phyloP scores from a whole-genome alignment of 768 basidiomycete genomes.

The Pisolithus tinctorius region DNA sequence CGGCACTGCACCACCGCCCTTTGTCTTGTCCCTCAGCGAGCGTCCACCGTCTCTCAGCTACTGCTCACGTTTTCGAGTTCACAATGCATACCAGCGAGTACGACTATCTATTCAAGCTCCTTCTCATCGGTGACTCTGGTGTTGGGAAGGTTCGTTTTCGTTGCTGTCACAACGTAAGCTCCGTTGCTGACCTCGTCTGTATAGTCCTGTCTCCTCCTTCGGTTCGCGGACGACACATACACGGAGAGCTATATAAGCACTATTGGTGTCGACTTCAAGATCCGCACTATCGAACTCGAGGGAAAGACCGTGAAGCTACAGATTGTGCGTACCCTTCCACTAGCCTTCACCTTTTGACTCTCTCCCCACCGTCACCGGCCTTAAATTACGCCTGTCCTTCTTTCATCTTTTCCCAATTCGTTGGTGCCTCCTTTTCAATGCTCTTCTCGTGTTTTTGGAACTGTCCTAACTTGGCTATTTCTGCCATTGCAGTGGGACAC shows the following conservation, averaged over 20 bases:
- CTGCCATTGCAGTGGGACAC: constrained; percentile 75
- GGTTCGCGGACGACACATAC: constrained; percentile 95
- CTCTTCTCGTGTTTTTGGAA: not conserved
- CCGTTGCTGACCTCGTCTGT: constrained; percentile 23
- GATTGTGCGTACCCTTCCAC: constrained; percentile 60
- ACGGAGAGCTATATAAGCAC: constrained; percentile 97
- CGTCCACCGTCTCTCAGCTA: constrained; percentile 23
- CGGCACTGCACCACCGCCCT: constrained; percentile 23
- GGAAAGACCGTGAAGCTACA: constrained; percentile 98
- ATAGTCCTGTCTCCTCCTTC: constrained; percentile 86
- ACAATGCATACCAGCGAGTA: constrained; percentile 89
- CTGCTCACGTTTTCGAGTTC: constrained; percentile 16
- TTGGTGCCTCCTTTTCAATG: not conserved
- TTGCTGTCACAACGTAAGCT: constrained; percentile 10
- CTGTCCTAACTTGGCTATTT: constrained; percentile 10
- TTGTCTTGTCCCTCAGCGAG: constrained; percentile 33
- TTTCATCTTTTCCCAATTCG: not conserved
- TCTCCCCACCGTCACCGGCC: not conserved
- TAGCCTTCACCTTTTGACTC: constrained; percentile 2
- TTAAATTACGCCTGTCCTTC: not conserved
- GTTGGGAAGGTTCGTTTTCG: constrained; percentile 73
- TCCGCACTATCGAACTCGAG: constrained; percentile 96
- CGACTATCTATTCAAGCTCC: constrained; percentile 94
- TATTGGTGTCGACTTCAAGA: constrained; percentile 99
- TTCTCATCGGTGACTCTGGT: constrained; percentile 93